phyloP scores from a whole-genome alignment of 768 basidiomycete species.

The Boletus rubroflammeus region DNA sequence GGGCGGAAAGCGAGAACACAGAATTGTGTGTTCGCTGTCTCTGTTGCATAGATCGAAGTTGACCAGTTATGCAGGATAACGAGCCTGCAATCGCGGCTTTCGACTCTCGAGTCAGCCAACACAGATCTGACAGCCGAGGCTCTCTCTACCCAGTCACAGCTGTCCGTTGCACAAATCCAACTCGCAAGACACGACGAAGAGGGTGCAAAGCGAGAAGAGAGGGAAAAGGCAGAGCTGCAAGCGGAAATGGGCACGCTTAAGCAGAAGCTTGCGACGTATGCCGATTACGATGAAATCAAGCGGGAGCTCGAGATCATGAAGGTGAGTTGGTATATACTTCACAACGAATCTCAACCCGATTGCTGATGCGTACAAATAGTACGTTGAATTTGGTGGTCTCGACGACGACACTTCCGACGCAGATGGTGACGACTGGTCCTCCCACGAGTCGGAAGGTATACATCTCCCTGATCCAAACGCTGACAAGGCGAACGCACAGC shows the following conservation, averaged over 20 bases:
- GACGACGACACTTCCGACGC: slow-evolving; percentile 57
- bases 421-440: slow-evolving; percentile 49
- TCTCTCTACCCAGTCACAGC: slow-evolving; percentile 17
- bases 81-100: slow-evolving; percentile 64
- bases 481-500: slow-evolving; percentile 71
- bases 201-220: slow-evolving; percentile 14
- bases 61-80: slow-evolving; percentile 14
- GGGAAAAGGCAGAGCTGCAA: slow-evolving; percentile 35
- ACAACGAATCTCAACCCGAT: neutral
- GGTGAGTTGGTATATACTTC: slow-evolving; percentile 41
- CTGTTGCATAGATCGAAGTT: neutral
- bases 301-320: slow-evolving; percentile 99
- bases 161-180: slow-evolving; percentile 16
- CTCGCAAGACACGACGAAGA: slow-evolving; percentile 18
- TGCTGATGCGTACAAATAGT: slow-evolving; percentile 45
- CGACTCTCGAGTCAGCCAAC: slow-evolving; percentile 63
- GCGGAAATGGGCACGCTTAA: slow-evolving; percentile 68
- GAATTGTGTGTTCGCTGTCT: slow-evolving; percentile 50
- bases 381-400: slow-evolving; percentile 91
- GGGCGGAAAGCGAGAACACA: slow-evolving; percentile 70
- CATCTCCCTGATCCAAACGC: slow-evolving; percentile 88
- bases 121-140: slow-evolving; percentile 14
- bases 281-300: slow-evolving; percentile 96
- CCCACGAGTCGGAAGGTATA: slow-evolving; percentile 45
- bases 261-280: slow-evolving; percentile 64